Conservation (phyloP, 1,139 yeast genomes). For the Yamadazyma epiphylla region DNA sequence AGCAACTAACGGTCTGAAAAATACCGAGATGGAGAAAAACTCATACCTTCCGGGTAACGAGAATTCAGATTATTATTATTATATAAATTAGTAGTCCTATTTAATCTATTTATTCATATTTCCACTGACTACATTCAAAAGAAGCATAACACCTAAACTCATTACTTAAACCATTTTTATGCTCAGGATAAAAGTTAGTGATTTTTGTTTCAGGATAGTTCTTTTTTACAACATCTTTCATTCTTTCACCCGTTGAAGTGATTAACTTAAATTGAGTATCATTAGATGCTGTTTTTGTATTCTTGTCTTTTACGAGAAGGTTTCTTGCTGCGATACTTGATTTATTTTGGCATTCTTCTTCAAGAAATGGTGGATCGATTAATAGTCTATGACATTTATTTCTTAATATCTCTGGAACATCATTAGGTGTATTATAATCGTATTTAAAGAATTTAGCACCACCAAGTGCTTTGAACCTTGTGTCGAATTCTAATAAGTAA, state of each 20-base stretch:
- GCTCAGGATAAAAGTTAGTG: conserved; percentile 74
- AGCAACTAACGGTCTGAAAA: conserved; percentile 2
- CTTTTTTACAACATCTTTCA: conserved; percentile 56
- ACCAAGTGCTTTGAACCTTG: conserved; percentile 68
- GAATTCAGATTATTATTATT: no score
- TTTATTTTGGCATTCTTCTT: conserved; percentile 74
- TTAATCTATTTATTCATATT: conserved; percentile 15
- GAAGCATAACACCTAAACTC: conserved; percentile 85
- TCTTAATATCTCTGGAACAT: conserved; percentile 53
- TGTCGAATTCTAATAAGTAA: conserved; percentile 74
- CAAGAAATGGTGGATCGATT: conserved; percentile 86
- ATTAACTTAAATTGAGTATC: conserved; percentile 49
- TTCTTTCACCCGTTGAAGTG: conserved; percentile 86
- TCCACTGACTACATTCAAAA: conserved; percentile 50
- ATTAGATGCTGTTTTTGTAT: conserved; percentile 35
- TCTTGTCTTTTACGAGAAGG: conserved; percentile 42
- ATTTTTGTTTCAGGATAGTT: conserved; percentile 62
- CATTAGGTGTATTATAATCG: conserved; percentile 69
- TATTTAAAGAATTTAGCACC: conserved; percentile 66
- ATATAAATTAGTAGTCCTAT: no score
- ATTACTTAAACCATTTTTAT: conserved; percentile 79
- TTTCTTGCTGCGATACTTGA: conserved; percentile 68
- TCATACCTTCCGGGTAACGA: neutral
- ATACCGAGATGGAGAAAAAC: conserved; percentile 1
- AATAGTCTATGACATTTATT: conserved; percentile 70